phyloP scores from a whole-genome alignment of 768 basidiomycete genomes.

The Calvatia gigantea region DNA sequence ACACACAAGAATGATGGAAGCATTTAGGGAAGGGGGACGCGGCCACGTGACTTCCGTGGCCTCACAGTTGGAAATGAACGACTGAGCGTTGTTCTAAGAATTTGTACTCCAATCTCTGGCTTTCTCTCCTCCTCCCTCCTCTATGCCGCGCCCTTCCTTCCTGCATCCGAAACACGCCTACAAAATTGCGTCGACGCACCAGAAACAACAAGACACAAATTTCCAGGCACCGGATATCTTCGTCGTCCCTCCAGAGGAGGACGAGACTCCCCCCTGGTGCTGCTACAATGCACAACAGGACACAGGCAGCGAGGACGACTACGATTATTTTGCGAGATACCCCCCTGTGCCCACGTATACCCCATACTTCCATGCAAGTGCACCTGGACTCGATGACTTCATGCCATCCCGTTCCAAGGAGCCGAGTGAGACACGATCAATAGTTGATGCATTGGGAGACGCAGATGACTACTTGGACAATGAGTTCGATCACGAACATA shows the following conservation, averaged over 20 bases:
- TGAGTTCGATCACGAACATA: conserved; percentile 20
- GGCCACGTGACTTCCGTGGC: conserved; percentile 27
- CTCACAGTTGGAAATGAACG: conserved; percentile 16
- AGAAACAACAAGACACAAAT: conserved; percentile 7
- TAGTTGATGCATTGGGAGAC: conserved; percentile 27
- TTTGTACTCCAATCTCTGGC: conserved; percentile 7
- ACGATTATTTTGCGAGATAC: conserved; percentile 12
- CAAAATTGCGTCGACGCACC: background rate
- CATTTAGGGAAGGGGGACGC: conserved; percentile 13
- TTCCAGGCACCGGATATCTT: conserved; percentile 47
- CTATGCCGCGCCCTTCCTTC: conserved; percentile 9
- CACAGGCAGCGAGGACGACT: conserved; percentile 16
- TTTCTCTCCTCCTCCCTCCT: conserved; percentile 8
- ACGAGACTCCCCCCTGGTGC: conserved; percentile 49
- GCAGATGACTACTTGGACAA: conserved; percentile 21
- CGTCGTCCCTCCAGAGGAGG: conserved; percentile 58
- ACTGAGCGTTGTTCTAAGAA: too few species aligned
- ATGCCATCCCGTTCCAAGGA: conserved; percentile 16
- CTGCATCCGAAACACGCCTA: background rate
- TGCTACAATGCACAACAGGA: conserved; percentile 48
- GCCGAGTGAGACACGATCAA: conserved; percentile 21
- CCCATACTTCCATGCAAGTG: conserved; percentile 12
- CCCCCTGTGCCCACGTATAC: conserved; percentile 10
- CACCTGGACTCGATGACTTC: conserved; percentile 7
- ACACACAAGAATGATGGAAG: background rate